These are phyloP conservation scores for Colletotrichum gloeosporioides DNA, from an alignment of 2,329 filamentous ascomycete genomes.

Conservation along the genomic window DNA sequence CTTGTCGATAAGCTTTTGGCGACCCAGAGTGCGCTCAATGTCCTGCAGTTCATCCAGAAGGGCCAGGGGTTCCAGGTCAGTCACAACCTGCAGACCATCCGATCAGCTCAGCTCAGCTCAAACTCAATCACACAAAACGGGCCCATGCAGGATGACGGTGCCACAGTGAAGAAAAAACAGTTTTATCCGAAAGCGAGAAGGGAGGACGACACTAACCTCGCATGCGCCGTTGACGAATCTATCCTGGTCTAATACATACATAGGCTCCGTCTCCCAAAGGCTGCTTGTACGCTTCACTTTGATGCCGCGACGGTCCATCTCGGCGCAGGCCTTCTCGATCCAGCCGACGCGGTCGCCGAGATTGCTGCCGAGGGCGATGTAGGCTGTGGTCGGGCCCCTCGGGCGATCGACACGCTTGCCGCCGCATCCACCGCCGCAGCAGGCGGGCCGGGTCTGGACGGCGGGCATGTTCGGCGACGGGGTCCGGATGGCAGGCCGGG, in stretches of 20 bases:
- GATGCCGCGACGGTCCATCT: slow-evolving; percentile 78
- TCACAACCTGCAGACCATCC: slow-evolving; percentile 70
- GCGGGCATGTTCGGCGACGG: slow-evolving; percentile 10
- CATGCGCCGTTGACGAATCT: slow-evolving; percentile 92
- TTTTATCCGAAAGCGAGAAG: neutral
- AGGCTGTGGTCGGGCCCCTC: slow-evolving; percentile 58
- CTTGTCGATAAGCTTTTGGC: slow-evolving; percentile 87
- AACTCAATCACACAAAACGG: neutral
- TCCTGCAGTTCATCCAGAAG: slow-evolving; percentile 82
- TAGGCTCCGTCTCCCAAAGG: slow-evolving; percentile 93
- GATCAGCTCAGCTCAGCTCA: neutral
- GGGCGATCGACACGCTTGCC: slow-evolving; percentile 25
- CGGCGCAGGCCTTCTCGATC: slow-evolving; percentile 83
- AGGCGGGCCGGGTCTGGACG: slow-evolving; percentile 29
- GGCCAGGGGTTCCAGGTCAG: slow-evolving; percentile 73
- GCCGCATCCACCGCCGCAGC: slow-evolving; percentile 26
- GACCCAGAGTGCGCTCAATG: slow-evolving; percentile 81
- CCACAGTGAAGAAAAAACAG: neutral
- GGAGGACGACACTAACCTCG: slow-evolving; percentile 67
- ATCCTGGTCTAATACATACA: slow-evolving; percentile 93
- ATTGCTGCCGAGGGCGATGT: slow-evolving; percentile 92
- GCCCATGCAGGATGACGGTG: neutral
- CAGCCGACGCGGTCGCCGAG: slow-evolving; percentile 82
- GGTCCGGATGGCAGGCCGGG: neutral
- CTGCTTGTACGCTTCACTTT: slow-evolving; percentile 80